Evolutionary conservation across 208 protist genomes (phyloP).

Genomic region (Herpetomonas tarakana): DNA sequence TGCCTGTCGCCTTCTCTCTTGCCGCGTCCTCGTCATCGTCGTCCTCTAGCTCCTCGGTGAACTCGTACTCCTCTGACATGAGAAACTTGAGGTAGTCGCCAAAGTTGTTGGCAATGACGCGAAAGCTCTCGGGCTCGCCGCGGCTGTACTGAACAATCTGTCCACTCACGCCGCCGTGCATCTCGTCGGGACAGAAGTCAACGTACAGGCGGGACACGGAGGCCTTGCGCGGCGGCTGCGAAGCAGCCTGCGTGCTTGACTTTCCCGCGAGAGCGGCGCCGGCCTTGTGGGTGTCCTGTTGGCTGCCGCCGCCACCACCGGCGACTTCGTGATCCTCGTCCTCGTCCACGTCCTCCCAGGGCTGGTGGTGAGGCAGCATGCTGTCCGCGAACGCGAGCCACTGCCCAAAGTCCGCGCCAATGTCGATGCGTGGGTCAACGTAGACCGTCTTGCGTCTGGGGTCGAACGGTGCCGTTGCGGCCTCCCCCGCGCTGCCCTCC

Average conservation of each 20-base stretch:
- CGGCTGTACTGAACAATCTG: conserved; percentile 55
- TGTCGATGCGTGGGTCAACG: conserved; percentile 48
- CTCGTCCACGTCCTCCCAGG: conserved; percentile 2
- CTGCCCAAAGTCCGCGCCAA: conserved; percentile 27
- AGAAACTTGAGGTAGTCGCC: conserved; percentile 51
- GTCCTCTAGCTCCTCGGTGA: conserved; percentile 54
- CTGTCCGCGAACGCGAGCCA: conserved; percentile 60
- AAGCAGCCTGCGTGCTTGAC: neutral
- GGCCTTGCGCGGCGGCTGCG: neutral
- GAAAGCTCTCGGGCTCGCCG: conserved; percentile 34
- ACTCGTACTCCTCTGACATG: conserved; percentile 58
- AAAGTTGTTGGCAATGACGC: conserved; percentile 50
- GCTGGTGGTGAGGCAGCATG: conserved; percentile 38
- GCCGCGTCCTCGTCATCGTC: conserved; percentile 61
- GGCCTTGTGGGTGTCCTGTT: neutral
- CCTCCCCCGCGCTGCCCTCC: neutral
- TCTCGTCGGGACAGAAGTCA: conserved; percentile 34
- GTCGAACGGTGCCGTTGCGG: neutral
- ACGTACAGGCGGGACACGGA: conserved; percentile 45
- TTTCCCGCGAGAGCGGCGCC: conserved; percentile 2
- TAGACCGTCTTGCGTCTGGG: conserved; percentile 14
- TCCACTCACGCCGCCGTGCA: conserved; percentile 21
- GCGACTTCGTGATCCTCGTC: conserved; percentile 2
- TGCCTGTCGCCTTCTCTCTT: too few relatives aligned
- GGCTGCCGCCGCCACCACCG: too few relatives aligned